Evolutionary conservation across 192 early-diverging fungal genomes (phyloP).

Genomic region (Coemansia sp.): DNA sequence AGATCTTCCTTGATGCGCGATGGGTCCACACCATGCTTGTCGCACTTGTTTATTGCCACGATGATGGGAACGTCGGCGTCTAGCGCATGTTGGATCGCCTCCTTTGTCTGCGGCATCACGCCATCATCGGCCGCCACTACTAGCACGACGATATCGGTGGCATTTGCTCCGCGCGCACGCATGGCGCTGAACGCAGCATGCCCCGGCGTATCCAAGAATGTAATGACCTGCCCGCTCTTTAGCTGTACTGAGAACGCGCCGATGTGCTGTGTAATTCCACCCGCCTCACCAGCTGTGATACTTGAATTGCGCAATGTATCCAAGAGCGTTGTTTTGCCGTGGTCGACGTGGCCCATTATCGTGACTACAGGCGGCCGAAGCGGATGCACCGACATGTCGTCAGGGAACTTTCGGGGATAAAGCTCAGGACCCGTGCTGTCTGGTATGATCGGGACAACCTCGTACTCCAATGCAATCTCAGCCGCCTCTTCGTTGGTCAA

Average conservation of each 20-base stretch:
- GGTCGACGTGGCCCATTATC: constrained; percentile 98
- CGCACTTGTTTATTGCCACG: constrained; percentile 98
- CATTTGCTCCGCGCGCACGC: constrained; percentile 90
- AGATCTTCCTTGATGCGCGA: constrained; percentile 67
- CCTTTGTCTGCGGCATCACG: constrained; percentile 97
- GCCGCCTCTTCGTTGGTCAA: constrained; percentile 85
- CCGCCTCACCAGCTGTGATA: constrained; percentile 90
- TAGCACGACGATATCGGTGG: constrained; percentile 95
- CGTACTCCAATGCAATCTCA: constrained; percentile 84
- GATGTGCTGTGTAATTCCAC: constrained; percentile 99
- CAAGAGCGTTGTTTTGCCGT: constrained; percentile 94
- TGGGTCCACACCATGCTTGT: constrained; percentile 81
- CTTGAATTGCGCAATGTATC: constrained; percentile 91
- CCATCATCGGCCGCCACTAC: constrained; percentile 98
- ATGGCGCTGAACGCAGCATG: constrained; percentile 96
- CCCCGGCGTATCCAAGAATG: constrained; percentile 96
- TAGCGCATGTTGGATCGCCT: constrained; percentile 91
- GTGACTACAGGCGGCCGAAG: constrained; percentile 90
- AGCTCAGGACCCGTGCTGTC: constrained; percentile 45
- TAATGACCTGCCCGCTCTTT: constrained; percentile 62
- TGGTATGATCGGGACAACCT: constrained; percentile 82
- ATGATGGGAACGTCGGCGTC: constrained; percentile 87
- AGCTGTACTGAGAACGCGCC: constrained; percentile 84
- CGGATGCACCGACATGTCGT: constrained; percentile 75
- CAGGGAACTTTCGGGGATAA: constrained; percentile 61